Base-by-base conservation (phyloP, 129 eudicot species). In the Tanacetum coccineum region DNA sequence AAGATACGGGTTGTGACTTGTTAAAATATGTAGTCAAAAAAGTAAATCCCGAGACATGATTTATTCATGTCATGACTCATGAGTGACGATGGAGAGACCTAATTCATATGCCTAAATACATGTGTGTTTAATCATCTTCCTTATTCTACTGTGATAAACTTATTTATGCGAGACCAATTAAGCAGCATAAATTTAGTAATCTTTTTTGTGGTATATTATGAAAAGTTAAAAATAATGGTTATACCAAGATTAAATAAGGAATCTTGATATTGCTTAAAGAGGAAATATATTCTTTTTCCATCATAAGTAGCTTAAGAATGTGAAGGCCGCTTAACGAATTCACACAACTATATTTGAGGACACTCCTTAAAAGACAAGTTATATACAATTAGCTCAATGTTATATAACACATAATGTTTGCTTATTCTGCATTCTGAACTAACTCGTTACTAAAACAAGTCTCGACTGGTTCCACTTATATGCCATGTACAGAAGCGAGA, bases 401-500 rank as follows among this genome's bases (percentile, higher is more conserved):
- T 67, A 75, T 57, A 68, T 18, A 60, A 40, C 74, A 68, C 22
- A 59, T 17, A 22, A 13, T 40, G 57, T 49, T 50, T 48, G 13
- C 15, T 66, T 47, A 74, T 49, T 67, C 72, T 55, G 11, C 32
- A 54, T 39, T 54, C 13, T 58, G 45, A 20, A 25, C 51, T 48
- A 53, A 19, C 42, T 60, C 60, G 13, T 47, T 60, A 32, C 68
- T 71, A 48, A 65, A 50, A 59, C 57, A 60, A 60, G 42, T 40
- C 70, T 75, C 21, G 4, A 26, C 30, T 39, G 1, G 7, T 68
- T 47, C 44, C 21, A 20, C 20, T 32, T 46, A 15, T 47, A 32
- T 49, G 61, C 63, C 50, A 66, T 68, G 53, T 73, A 71, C 71
- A 70, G 40, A 61, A 74, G 77, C 59, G 21, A 69, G 45, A 56